phyloP scores from a whole-genome alignment of 2,329 filamentous ascomycete genomes.

The Lachnellula willkommii region DNA sequence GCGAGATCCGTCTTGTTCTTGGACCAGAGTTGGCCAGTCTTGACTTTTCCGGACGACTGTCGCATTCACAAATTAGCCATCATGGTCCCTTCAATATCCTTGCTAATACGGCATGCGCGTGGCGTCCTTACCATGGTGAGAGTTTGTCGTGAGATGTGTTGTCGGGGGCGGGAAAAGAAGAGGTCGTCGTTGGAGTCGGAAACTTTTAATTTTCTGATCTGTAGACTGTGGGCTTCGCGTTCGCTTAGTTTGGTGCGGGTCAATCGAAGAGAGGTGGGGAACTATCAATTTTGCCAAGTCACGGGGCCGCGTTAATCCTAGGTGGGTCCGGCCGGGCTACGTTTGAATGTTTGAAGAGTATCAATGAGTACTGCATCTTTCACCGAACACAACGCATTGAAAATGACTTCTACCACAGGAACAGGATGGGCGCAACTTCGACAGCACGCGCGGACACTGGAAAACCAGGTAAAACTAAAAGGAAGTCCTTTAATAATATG shows the following conservation, averaged over 20 bases:
- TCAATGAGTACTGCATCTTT: neutral
- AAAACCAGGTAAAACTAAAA: conserved; percentile 67
- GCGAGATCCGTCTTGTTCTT: conserved; percentile 99
- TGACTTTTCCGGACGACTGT: conserved; percentile 68
- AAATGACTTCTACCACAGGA: conserved; percentile 30
- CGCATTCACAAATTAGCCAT: conserved; percentile 35
- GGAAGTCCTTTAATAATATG: neutral
- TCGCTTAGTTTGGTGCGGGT: neutral
- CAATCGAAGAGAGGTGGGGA: no score
- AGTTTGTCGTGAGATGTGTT: conserved; percentile 19
- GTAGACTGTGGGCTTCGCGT: neutral
- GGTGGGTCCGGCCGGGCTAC: no score
- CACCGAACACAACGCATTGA: neutral
- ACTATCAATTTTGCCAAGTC: no score
- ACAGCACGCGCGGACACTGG: conserved; percentile 81
- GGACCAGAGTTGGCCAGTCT: conserved; percentile 93
- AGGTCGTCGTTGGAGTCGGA: conserved; percentile 1
- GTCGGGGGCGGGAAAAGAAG: conserved; percentile 3
- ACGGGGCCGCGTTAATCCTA: no score
- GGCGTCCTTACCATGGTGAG: conserved; percentile 18
- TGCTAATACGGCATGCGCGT: conserved; percentile 10
- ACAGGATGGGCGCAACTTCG: conserved; percentile 86
- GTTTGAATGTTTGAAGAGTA: neutral
- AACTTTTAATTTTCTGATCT: neutral
- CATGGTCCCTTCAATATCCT: conserved; percentile 10